A percentile compares a stretch with the other conserved stretches of the same genome.
Evolutionary conservation across 768 basidiomycete genomes (phyloP).

Genomic region (Lactarius evosmus): DNA sequence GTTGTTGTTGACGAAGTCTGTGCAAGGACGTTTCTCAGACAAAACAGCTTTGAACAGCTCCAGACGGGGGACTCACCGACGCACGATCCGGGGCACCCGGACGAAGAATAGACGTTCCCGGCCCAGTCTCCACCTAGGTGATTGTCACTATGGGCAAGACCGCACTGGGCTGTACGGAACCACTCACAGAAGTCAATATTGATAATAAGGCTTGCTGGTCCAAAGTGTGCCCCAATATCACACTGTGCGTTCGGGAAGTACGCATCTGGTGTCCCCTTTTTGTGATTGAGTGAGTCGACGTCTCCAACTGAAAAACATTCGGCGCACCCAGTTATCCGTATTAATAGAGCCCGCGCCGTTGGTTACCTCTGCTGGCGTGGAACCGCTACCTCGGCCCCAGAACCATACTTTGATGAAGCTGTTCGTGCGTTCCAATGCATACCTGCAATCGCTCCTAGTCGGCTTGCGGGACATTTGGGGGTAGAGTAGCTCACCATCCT

Average conservation of each 20-base stretch:
- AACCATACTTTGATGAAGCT: constrained; percentile 37
- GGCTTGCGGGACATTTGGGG: background rate
- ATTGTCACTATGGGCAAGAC: background rate
- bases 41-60: background rate
- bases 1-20: constrained; percentile 22
- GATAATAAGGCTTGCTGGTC: constrained; percentile 30
- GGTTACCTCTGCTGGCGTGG: constrained; percentile 19
- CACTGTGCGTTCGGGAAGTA: constrained; percentile 34
- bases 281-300: background rate
- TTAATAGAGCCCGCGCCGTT: constrained; percentile 27
- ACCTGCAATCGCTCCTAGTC: constrained; percentile 23
- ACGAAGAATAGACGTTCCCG: constrained; percentile 21
- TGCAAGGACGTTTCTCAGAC: background rate
- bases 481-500: constrained; percentile 45
- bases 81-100: constrained; percentile 28
- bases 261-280: constrained; percentile 29
- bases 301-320: background rate
- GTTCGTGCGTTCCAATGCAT: constrained; percentile 35
- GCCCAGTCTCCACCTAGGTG: constrained; percentile 29
- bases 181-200: constrained; percentile 31
- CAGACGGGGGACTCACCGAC: constrained; percentile 16
- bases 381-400: constrained; percentile 35
- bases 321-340: constrained; percentile 28
- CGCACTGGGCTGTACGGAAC: background rate
- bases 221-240: constrained; percentile 36